Percentiles rank a stretch among this genome's conserved stretches.
Conservation (phyloP, 208 protist species). For the Leishmania guyanensis region DNA sequence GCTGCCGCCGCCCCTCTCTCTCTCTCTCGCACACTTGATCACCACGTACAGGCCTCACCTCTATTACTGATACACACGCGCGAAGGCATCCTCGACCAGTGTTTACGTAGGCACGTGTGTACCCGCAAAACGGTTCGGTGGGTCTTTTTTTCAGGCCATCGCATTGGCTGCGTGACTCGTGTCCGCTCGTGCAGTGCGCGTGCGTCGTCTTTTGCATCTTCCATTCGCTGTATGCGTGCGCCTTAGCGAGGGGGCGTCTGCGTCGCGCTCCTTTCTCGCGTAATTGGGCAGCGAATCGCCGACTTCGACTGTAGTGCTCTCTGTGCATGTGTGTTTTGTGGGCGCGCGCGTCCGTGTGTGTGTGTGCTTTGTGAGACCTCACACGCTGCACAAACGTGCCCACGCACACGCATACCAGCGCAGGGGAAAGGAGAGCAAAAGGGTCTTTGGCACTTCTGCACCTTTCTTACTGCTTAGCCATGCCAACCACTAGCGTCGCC, state of each 20-base stretch:
- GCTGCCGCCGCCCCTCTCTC: not conserved
- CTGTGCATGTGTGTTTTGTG: not conserved
- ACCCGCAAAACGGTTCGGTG: not conserved
- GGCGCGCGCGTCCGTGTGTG: too few species aligned
- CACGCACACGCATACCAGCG: not conserved
- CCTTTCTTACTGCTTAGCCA: not conserved
- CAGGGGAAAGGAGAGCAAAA: not conserved
- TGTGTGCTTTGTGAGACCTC: not conserved
- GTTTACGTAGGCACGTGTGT: not conserved
- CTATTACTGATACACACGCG: not conserved
- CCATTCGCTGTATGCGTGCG: not conserved
- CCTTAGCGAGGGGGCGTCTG: not conserved
- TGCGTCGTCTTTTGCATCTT: not conserved
- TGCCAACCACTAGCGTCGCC: constrained; percentile 1
- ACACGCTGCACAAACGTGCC: not conserved
- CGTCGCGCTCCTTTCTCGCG: not conserved
- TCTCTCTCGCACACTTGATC: not conserved
- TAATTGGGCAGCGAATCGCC: not conserved
- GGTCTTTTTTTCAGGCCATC: not conserved
- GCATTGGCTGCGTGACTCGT: not conserved
- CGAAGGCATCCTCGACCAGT: not conserved
- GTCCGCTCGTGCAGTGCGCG: not conserved
- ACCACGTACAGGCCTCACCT: not conserved
- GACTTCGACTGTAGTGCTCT: not conserved
- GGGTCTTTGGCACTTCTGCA: not conserved